phyloP scores from a whole-genome alignment of 2,329 filamentous ascomycete genomes.

The Herpomyces periplanetae region DNA sequence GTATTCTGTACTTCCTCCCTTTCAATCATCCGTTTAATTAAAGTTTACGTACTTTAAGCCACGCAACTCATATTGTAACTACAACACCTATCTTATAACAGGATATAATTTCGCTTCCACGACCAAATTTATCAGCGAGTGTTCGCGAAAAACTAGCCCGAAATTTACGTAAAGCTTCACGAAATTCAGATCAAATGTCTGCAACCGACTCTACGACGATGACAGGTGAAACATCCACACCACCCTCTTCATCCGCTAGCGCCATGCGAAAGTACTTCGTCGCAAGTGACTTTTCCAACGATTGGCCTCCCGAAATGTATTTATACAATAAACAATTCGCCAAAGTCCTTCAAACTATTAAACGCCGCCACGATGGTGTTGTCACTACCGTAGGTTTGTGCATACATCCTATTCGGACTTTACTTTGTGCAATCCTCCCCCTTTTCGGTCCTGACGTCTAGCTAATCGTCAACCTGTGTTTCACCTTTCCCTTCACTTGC shows the following conservation, averaged over 20 bases:
- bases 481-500: not conserved
- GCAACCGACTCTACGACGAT: too few species aligned
- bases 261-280: slow-evolving; percentile 55
- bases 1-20: too few species aligned
- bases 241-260: too few species aligned
- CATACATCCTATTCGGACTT: too few species aligned
- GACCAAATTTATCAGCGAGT: slow-evolving; percentile 33
- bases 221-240: too few species aligned
- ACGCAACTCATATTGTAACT: slow-evolving; percentile 1
- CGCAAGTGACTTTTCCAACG: slow-evolving; percentile 44
- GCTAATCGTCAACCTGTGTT: not conserved
- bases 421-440: slow-evolving; percentile 1
- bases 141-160: slow-evolving; percentile 36
- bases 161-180: too few species aligned
- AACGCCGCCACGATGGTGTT: slow-evolving; percentile 74
- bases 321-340: slow-evolving; percentile 79
- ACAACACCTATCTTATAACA: too few species aligned
- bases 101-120: slow-evolving; percentile 51
- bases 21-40: slow-evolving; percentile 3
- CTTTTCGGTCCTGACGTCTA: not conserved
- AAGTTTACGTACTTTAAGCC: slow-evolving; percentile 5
- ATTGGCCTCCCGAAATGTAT: slow-evolving; percentile 76
- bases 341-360: slow-evolving; percentile 62
- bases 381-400: slow-evolving; percentile 49
- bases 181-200: too few species aligned